Evolutionary conservation across 345 rosid species (phyloP).

Genomic region (Syzygium grande): DNA sequence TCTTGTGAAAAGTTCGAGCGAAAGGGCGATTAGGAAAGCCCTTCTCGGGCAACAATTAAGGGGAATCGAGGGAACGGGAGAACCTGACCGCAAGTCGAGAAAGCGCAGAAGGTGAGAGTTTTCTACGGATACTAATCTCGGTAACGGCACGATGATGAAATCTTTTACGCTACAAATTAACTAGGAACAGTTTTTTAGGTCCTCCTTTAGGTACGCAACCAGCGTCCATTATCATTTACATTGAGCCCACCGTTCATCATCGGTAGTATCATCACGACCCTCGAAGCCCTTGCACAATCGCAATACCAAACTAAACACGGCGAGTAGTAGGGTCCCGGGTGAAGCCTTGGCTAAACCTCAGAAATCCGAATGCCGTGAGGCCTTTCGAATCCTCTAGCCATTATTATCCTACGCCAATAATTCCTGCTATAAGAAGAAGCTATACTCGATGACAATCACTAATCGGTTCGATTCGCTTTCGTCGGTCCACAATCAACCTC

Average conservation of each 20-base stretch:
- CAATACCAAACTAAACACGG: not conserved
- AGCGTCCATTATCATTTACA: not conserved
- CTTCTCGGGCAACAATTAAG: not conserved
- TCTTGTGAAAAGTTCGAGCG: not conserved
- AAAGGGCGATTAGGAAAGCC: not conserved
- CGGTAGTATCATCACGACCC: not conserved
- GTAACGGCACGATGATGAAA: not conserved
- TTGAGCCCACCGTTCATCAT: not conserved
- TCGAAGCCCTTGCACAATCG: not conserved
- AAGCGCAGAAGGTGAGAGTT: not conserved
- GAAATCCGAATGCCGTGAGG: not conserved
- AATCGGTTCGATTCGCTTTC: not conserved
- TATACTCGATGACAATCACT: not conserved
- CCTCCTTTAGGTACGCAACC: not conserved
- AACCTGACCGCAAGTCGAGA: not conserved
- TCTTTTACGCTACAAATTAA: too few relatives aligned
- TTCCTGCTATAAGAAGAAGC: not conserved
- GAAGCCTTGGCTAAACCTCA: not conserved
- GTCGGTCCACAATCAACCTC: not conserved
- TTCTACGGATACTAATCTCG: not conserved
- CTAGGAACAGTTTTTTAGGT: rapidly evolving
- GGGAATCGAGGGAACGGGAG: not conserved
- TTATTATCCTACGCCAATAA: not conserved
- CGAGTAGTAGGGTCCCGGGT: not conserved
- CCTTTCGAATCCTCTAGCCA: not conserved